Evolutionary conservation across 2,329 filamentous ascomycete species (phyloP).

Genomic region (Curvularia hawaiiensis): DNA sequence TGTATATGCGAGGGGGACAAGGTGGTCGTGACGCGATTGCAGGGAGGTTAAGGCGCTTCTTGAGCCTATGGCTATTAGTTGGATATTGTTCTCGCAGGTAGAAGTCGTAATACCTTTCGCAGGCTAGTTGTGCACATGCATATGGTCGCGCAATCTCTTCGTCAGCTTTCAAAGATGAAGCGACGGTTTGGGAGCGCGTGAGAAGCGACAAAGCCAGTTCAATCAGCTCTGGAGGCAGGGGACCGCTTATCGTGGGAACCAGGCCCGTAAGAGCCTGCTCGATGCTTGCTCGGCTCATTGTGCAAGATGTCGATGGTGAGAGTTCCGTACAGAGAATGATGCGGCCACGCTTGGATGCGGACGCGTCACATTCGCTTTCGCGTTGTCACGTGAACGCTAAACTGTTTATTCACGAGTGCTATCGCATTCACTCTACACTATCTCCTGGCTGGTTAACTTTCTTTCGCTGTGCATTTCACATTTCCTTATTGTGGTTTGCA

Average conservation of each 20-base stretch:
- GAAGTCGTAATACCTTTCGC: constrained; percentile 69
- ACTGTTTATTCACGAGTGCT: not conserved
- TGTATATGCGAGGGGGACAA: constrained; percentile 64
- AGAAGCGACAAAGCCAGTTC: constrained; percentile 43
- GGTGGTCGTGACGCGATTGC: constrained; percentile 43
- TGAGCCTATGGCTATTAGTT: constrained; percentile 64
- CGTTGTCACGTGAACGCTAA: constrained; percentile 20
- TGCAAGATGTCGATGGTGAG: not conserved
- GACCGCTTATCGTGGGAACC: constrained; percentile 44
- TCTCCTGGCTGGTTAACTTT: not conserved
- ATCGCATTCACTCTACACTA: not conserved
- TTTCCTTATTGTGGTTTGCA: not conserved
- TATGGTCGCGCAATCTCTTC: constrained; percentile 47
- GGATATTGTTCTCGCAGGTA: not conserved
- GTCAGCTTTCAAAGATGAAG: constrained; percentile 55
- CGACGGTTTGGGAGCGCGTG: constrained; percentile 44
- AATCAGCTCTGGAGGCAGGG: constrained; percentile 40
- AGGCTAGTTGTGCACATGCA: constrained; percentile 66
- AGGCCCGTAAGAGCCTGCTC: constrained; percentile 51
- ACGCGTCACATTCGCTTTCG: constrained; percentile 15
- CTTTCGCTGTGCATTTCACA: not conserved
- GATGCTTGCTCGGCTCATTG: constrained; percentile 31
- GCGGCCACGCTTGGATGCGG: not conserved
- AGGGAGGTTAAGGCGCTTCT: constrained; percentile 51
- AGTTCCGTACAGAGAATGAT: not conserved